phyloP scores from a whole-genome alignment of 1,284 basidiomycete genomes.

The Coniophora puteana region DNA sequence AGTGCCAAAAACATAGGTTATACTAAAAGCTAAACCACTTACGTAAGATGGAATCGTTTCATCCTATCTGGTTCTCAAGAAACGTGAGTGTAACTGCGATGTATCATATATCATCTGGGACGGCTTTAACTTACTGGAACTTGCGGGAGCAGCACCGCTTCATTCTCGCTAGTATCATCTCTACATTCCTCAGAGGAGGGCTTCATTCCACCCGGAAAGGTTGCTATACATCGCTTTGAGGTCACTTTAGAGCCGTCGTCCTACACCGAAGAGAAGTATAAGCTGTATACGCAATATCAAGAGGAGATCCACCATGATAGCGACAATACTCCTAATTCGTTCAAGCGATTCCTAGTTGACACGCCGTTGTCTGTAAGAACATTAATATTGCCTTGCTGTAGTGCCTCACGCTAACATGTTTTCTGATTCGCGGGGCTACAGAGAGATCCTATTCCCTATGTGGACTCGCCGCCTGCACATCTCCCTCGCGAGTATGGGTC shows the following conservation, averaged over 20 bases:
- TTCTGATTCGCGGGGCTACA: constrained; percentile 16
- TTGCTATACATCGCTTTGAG: constrained; percentile 45
- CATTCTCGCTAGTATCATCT: constrained; percentile 37
- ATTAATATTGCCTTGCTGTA: not conserved
- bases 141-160: constrained; percentile 13
- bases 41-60: constrained; percentile 72
- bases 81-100: constrained; percentile 25
- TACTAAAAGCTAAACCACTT: not conserved
- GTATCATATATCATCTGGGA: not conserved
- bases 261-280: constrained; percentile 78
- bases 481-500: constrained; percentile 78
- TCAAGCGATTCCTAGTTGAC: constrained; percentile 77
- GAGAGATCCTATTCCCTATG: constrained; percentile 59
- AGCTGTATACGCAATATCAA: constrained; percentile 77
- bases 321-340: constrained; percentile 49
- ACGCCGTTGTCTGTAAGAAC: constrained; percentile 65
- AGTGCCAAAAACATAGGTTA: constrained; percentile 9
- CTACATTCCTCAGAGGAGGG: constrained; percentile 38
- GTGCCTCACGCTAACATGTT: constrained; percentile 5
- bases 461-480: constrained; percentile 39
- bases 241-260: constrained; percentile 72
- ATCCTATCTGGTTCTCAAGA: constrained; percentile 47
- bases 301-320: constrained; percentile 70
- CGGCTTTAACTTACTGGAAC: too few species aligned
- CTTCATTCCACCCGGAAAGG: constrained; percentile 23